These are phyloP conservation scores for Citrus trifoliata DNA, from an alignment of 345 rosid genomes.

Conservation along the genomic window DNA sequence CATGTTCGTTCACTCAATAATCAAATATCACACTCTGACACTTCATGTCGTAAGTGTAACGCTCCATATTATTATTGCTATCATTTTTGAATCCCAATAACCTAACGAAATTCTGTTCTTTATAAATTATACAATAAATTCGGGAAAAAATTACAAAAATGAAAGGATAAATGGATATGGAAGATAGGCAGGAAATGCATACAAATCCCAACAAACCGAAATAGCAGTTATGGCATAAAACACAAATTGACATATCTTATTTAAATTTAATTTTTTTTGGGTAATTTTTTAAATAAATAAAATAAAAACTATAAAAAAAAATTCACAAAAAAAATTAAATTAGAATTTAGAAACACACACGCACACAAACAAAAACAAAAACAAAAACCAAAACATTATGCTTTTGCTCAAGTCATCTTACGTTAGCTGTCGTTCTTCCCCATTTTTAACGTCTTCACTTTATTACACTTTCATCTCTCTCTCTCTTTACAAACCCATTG, in stretches of 20 bases:
- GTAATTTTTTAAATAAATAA: background rate
- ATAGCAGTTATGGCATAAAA: background rate
- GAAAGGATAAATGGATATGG: background rate
- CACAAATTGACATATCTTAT: background rate
- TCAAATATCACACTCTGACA: background rate
- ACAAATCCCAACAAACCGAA: slow-evolving; percentile 2
- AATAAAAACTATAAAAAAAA: background rate
- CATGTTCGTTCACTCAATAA: too few species aligned
- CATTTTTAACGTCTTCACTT: background rate
- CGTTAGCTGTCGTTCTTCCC: slow-evolving; percentile 2
- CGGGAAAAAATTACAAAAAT: background rate
- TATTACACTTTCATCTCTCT: background rate
- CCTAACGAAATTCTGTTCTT: background rate
- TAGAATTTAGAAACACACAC: background rate
- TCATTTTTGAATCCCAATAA: background rate
- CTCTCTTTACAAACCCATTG: too few species aligned
- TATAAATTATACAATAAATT: too few species aligned
- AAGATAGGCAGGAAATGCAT: background rate
- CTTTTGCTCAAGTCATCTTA: slow-evolving; percentile 7
- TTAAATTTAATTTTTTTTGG: too few species aligned
- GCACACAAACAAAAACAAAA: background rate
- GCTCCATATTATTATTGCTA: background rate
- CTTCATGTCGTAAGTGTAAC: background rate
- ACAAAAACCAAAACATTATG: background rate
- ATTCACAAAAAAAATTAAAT: background rate